A percentile compares a stretch with the other conserved stretches of the same genome.
These are phyloP conservation scores for Penicillium griseofulvum DNA, from an alignment of 2,329 filamentous ascomycete species.

Conservation along the genomic window DNA sequence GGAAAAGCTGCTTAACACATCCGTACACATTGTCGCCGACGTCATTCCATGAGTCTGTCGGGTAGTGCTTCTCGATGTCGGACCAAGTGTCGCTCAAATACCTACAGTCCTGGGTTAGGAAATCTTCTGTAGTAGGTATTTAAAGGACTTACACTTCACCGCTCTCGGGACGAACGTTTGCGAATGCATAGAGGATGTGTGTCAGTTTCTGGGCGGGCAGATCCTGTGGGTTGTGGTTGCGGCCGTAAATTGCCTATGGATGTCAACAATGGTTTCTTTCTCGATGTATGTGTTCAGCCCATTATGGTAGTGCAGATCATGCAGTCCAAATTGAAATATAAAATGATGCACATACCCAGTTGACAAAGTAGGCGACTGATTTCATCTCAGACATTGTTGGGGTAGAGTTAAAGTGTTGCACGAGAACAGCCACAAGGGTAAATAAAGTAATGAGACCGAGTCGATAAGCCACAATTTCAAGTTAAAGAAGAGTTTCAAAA, in stretches of 20 bases:
- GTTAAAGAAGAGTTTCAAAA: background rate
- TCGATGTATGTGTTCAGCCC: background rate
- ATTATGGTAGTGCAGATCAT: background rate
- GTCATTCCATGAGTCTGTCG: slow-evolving; percentile 66
- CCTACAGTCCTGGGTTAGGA: slow-evolving; percentile 19
- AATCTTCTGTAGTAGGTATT: background rate
- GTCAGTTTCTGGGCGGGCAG: slow-evolving; percentile 78
- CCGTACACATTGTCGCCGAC: slow-evolving; percentile 72
- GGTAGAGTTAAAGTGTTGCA: slow-evolving; percentile 13
- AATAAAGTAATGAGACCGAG: slow-evolving; percentile 6
- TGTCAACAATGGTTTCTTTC: background rate
- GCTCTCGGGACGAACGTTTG: slow-evolving; percentile 70
- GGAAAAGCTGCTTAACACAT: slow-evolving; percentile 71
- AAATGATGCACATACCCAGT: slow-evolving; percentile 38
- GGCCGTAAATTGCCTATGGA: slow-evolving; percentile 72
- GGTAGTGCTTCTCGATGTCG: slow-evolving; percentile 67
- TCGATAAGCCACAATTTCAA: slow-evolving; percentile 15
- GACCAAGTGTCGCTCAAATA: slow-evolving; percentile 65
- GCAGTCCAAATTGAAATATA: background rate
- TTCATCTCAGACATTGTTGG: slow-evolving; percentile 31
- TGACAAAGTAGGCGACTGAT: slow-evolving; percentile 45
- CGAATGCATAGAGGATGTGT: slow-evolving; percentile 91
- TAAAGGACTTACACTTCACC: slow-evolving; percentile 66
- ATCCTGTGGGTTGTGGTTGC: slow-evolving; percentile 79
- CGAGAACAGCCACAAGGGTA: slow-evolving; percentile 16